Percentiles rank a stretch among this genome's conserved stretches.
Conservation (phyloP, 1,284 basidiomycete genomes). For the Microbotryum intermedium region DNA sequence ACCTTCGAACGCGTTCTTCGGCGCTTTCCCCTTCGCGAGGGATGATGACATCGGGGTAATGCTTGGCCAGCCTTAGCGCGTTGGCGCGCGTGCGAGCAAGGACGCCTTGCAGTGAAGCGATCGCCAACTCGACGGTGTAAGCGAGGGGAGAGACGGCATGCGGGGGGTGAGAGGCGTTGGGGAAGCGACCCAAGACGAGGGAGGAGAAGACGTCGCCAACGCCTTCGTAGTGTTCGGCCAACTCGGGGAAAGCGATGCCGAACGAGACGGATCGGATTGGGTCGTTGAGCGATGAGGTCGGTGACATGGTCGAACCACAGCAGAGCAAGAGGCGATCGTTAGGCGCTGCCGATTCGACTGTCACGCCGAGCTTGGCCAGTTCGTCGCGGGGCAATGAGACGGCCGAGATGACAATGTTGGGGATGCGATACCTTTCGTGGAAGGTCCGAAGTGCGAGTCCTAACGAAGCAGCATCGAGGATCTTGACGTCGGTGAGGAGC, state of each 20-base stretch:
- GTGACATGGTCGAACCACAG: slow-evolving; percentile 53
- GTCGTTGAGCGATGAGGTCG: slow-evolving; percentile 5
- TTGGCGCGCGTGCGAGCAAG: slow-evolving; percentile 60
- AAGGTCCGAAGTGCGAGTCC: slow-evolving; percentile 60
- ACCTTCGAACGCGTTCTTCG: slow-evolving; percentile 65
- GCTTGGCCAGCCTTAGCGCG: slow-evolving; percentile 37
- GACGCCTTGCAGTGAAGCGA: slow-evolving; percentile 78
- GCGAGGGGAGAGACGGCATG: slow-evolving; percentile 57
- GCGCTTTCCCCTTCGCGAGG: slow-evolving; percentile 28
- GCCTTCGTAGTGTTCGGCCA: slow-evolving; percentile 89
- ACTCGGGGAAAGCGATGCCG: slow-evolving; percentile 65
- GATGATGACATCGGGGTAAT: slow-evolving; percentile 44
- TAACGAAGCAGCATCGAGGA: slow-evolving; percentile 59
- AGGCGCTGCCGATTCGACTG: slow-evolving; percentile 27
- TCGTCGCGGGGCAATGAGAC: slow-evolving; percentile 46
- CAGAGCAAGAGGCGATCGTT: slow-evolving; percentile 57
- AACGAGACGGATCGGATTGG: slow-evolving; percentile 41
- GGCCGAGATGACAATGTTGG: slow-evolving; percentile 86
- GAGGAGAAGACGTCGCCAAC: slow-evolving; percentile 97
- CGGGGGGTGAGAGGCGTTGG: slow-evolving; percentile 51
- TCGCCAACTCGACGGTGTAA: slow-evolving; percentile 47
- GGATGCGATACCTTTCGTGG: slow-evolving; percentile 64
- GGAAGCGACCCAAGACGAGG: slow-evolving; percentile 74
- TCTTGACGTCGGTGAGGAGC: slow-evolving; percentile 60
- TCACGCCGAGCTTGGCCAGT: slow-evolving; percentile 27